phyloP scores from a whole-genome alignment of 192 early-diverging fungal species.

The Physocladia obscura region DNA sequence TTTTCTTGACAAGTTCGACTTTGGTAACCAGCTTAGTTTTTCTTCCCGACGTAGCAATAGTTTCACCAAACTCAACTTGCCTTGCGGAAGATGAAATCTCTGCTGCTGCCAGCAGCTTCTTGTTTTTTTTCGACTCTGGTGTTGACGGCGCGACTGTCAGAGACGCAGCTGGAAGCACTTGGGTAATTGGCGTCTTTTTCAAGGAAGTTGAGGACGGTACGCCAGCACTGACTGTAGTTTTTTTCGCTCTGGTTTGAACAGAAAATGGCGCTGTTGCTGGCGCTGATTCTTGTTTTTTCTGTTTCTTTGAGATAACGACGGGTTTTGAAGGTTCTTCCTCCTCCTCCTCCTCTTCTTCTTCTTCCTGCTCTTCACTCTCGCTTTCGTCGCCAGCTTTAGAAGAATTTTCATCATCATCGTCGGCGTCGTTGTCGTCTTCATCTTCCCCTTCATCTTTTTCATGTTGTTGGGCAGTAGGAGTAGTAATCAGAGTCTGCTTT shows the following conservation, averaged over 20 bases:
- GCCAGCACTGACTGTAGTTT: background rate
- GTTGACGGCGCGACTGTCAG: background rate
- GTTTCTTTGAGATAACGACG: background rate
- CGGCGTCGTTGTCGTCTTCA: background rate
- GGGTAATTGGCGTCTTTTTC: background rate
- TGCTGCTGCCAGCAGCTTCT: background rate
- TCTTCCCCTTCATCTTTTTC: background rate
- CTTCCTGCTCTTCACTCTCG: background rate
- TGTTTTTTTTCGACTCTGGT: background rate
- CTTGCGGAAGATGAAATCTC: background rate
- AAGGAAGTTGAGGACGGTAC: background rate
- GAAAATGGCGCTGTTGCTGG: background rate
- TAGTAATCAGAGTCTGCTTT: background rate
- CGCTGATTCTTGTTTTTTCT: background rate
- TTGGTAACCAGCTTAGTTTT: background rate
- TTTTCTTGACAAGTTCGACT: background rate
- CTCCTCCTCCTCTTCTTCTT: background rate
- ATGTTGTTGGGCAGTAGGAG: background rate
- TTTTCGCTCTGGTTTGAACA: background rate
- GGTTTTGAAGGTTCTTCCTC: background rate
- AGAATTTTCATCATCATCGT: slow-evolving; percentile 16
- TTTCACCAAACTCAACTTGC: background rate
- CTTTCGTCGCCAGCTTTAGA: too few species aligned
- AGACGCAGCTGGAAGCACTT: background rate
- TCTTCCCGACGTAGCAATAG: background rate